Evolutionary conservation across 2,329 filamentous ascomycete species (phyloP), one percentile per base, ranked within the genome.

Genomic region (Aureobasidium sp.): DNA sequence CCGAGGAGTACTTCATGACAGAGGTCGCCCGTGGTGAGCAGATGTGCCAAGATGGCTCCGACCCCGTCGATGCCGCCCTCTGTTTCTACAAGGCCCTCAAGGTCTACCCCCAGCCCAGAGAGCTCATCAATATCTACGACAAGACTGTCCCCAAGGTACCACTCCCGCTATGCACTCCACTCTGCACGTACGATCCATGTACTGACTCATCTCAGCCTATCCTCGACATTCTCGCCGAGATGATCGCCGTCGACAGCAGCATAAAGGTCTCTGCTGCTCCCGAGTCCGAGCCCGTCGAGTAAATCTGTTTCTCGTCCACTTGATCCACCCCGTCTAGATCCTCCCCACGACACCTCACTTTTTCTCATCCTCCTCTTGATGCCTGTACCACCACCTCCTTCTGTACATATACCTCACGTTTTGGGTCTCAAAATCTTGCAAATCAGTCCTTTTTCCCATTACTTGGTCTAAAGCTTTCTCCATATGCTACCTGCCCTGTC

Each of bases 1-100:
- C 90, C 75, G 94, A 99, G 81, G 84, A 86, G 65, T 99, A 90
- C 81, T 99, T 99, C 79, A 96, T 97, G 85, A 87, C 91, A 74
- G 91, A 96, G 78, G 92, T 99, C 67, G 90, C 92, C 69, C 82
- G 86, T 73, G 94, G 94, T 73, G 94, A 99, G 82, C 78, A 83
- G 61, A 82, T 97, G 73, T 90, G 88, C 73, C 81, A 85, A 70
- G 89, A 96, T 76, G 90, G 87, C 69, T 78, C 84, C 68, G 84
- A 87, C 72, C 80, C 83, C 44, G 77, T 96, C 63, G 92, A 97
- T 67, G 90, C 94, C 57, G 93, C 94, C 52, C 81, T 97, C 65
- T 91, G 90, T 76, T 99, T 99, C 80, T 99, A 97, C 85, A 95
- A 92, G 83, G 94, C 92, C 48, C 84, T 99, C 68, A 99, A 99